Conservation (phyloP, 441 rosid genomes). For the Bocquillonia castaneifolia region DNA sequence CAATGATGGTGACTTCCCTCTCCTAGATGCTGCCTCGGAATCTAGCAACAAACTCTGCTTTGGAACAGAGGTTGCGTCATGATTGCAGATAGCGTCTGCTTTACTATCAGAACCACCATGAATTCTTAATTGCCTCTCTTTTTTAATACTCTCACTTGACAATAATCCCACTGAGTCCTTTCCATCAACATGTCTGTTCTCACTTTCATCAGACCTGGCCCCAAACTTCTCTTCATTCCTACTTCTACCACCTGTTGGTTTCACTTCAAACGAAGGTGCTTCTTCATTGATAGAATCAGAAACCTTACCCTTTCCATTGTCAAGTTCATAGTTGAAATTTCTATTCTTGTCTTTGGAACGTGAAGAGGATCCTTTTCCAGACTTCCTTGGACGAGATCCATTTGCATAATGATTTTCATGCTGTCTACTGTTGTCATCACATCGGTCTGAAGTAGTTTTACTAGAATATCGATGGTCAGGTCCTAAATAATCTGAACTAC, state of each 20-base stretch:
- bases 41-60: conserved; percentile 44
- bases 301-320: conserved; percentile 24
- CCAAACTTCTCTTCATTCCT: conserved; percentile 37
- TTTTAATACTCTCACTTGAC: conserved; percentile 37
- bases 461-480: conserved; percentile 33
- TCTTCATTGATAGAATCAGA: conserved; percentile 28
- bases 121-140: conserved; percentile 34
- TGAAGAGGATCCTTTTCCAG: conserved; percentile 62
- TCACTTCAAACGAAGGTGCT: conserved; percentile 34
- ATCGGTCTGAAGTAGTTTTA: conserved; percentile 33
- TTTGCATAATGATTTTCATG: conserved; percentile 39
- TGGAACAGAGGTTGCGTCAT: conserved; percentile 33
- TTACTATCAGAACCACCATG: conserved; percentile 42
- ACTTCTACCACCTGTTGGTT: conserved; percentile 38
- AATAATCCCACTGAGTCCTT: conserved; percentile 39
- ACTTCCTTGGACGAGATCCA: conserved; percentile 43
- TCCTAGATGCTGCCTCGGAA: conserved; percentile 36
- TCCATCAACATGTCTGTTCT: conserved; percentile 39
- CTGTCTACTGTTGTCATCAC: conserved; percentile 41
- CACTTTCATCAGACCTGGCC: conserved; percentile 36
- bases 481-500: conserved; percentile 40
- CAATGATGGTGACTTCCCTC: conserved; percentile 36
- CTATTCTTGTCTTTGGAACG: conserved; percentile 56
- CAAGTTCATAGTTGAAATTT: conserved; percentile 43
- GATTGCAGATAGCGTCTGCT: conserved; percentile 34